Conservation (phyloP, 1,284 basidiomycete genomes). For the Fomitopsis betulina region DNA sequence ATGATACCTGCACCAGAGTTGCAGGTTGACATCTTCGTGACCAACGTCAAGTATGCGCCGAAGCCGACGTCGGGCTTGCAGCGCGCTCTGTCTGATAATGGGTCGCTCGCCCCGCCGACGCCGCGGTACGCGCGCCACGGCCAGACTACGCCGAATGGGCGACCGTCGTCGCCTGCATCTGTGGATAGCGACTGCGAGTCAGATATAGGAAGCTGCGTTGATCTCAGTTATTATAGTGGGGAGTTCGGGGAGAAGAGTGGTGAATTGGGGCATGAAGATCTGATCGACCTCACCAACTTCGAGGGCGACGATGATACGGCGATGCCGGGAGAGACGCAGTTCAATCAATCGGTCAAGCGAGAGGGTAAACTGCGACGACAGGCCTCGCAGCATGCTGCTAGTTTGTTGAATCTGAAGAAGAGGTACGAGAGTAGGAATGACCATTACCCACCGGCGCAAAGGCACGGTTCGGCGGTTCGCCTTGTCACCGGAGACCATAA, state of each 20-base stretch:
- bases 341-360: slow-evolving; percentile 59
- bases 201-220: slow-evolving; percentile 34
- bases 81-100: slow-evolving; percentile 7
- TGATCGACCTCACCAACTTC: slow-evolving; percentile 76
- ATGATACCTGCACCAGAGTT: slow-evolving; percentile 56
- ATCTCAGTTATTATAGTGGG: slow-evolving; percentile 43
- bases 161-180: slow-evolving; percentile 12
- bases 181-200: slow-evolving; percentile 30
- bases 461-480: neutral
- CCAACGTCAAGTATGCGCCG: slow-evolving; percentile 38
- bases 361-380: slow-evolving; percentile 69
- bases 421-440: neutral
- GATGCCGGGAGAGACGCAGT: slow-evolving; percentile 56
- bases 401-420: slow-evolving; percentile 11
- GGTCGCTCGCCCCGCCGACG: slow-evolving; percentile 38
- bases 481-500: neutral
- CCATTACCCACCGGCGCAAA: neutral
- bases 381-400: slow-evolving; percentile 29
- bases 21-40: slow-evolving; percentile 80
- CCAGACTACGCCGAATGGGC: neutral
- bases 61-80: neutral
- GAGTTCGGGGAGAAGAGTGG: slow-evolving; percentile 30
- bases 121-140: slow-evolving; percentile 34
- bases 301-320: slow-evolving; percentile 73
- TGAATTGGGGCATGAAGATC: slow-evolving; percentile 44